Conservation (phyloP, 257 asterid species). For the Pogostemon cablin region DNA sequence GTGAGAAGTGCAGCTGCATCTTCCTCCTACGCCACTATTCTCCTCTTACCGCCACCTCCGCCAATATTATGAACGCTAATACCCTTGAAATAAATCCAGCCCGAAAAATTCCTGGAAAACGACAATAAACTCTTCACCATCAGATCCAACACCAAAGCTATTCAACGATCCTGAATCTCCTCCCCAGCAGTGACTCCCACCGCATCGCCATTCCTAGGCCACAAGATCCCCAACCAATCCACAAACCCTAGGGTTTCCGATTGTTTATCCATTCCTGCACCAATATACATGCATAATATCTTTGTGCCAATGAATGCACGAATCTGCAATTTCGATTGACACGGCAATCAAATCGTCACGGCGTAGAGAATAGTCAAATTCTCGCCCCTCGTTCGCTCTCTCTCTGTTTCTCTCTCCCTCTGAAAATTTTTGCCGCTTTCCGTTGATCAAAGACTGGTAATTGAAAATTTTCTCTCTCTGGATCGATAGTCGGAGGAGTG, state of each 20-base stretch:
- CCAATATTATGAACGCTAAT: constrained; percentile 25
- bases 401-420: neutral
- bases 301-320: constrained; percentile 22
- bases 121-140: constrained; percentile 43
- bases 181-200: constrained; percentile 38
- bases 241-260: constrained; percentile 39
- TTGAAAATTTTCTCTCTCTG: constrained; percentile 41
- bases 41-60: constrained; percentile 37
- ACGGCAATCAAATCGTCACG: constrained; percentile 23
- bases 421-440: constrained; percentile 27
- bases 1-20: constrained; percentile 99
- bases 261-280: constrained; percentile 34
- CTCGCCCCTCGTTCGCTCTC: constrained; percentile 13
- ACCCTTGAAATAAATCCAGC: constrained; percentile 12
- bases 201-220: constrained; percentile 38
- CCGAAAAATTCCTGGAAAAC: constrained; percentile 24
- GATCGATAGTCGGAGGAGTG: constrained; percentile 43
- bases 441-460: constrained; percentile 40
- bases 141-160: constrained; percentile 46
- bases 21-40: constrained; percentile 54
- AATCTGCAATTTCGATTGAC: constrained; percentile 29
- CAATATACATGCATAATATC: constrained; percentile 17
- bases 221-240: constrained; percentile 30
- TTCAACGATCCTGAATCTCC: constrained; percentile 40
- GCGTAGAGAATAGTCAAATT: constrained; percentile 18